Conservation (phyloP, 2,329 filamentous ascomycete species). For the Aureobasidium sp. region DNA sequence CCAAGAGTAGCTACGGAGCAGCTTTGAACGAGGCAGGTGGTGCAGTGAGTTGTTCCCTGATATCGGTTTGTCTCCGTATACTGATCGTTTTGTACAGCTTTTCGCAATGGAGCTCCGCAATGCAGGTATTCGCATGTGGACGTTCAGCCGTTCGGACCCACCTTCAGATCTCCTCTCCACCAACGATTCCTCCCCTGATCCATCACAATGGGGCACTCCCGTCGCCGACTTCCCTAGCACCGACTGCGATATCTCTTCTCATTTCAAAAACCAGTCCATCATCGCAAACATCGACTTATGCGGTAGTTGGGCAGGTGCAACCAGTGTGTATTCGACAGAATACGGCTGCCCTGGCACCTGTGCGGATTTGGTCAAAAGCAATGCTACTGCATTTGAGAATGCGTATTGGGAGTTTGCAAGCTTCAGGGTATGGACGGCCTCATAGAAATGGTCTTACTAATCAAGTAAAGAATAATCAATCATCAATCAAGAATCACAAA, state of each 20-base stretch:
- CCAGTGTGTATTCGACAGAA: conserved; percentile 28
- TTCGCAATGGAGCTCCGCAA: conserved; percentile 56
- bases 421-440: conserved; percentile 15
- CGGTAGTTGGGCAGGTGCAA: conserved; percentile 30
- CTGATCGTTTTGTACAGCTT: background rate
- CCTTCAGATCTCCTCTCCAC: conserved; percentile 34
- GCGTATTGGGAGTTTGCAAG: conserved; percentile 53
- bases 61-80: background rate
- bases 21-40: conserved; percentile 27
- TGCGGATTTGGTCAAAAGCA: conserved; percentile 50
- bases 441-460: background rate
- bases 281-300: conserved; percentile 36
- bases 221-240: conserved; percentile 59
- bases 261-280: conserved; percentile 33
- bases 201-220: conserved; percentile 30
- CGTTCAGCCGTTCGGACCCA: conserved; percentile 28
- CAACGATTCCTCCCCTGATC: conserved; percentile 9
- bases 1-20: conserved; percentile 29
- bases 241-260: conserved; percentile 33
- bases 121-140: conserved; percentile 50
- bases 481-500: background rate
- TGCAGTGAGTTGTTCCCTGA: conserved; percentile 25
- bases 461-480: background rate
- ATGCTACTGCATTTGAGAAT: conserved; percentile 49
- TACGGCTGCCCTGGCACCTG: conserved; percentile 48